phyloP scores from a whole-genome alignment of 2,329 filamentous ascomycete genomes.

The Esteya vermicola region DNA sequence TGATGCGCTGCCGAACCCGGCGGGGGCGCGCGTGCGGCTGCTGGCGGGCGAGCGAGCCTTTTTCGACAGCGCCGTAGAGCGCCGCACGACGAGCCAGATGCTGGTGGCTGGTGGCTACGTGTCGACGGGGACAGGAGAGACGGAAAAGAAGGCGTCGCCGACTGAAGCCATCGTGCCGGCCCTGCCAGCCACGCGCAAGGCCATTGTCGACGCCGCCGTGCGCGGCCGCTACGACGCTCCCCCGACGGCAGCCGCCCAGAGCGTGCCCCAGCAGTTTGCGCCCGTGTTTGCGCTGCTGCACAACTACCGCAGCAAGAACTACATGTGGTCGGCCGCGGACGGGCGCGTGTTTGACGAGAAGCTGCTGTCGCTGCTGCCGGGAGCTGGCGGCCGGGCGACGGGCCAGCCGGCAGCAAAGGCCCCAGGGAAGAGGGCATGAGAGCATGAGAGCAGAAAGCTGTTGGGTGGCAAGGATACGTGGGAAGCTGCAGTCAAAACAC shows the following conservation, averaged over 20 bases:
- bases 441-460: no score
- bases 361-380: conserved; percentile 16
- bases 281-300: conserved; percentile 13
- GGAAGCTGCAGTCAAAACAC: no score
- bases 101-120: no score
- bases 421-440: neutral
- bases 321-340: conserved; percentile 25
- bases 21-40: conserved; percentile 14
- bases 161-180: conserved; percentile 10
- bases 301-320: conserved; percentile 22
- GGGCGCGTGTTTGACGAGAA: conserved; percentile 16
- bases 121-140: no score
- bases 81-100: neutral
- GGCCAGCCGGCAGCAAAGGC: neutral
- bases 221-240: conserved; percentile 22
- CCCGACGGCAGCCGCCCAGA: conserved; percentile 12
- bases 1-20: conserved; percentile 8
- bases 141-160: no score
- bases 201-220: conserved; percentile 21
- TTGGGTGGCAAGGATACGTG: no score
- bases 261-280: neutral
- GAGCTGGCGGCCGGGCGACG: neutral
- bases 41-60: conserved; percentile 15
- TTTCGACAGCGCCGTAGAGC: conserved; percentile 20
- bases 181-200: conserved; percentile 13